Percentiles rank a stretch among this genome's conserved stretches.
These are phyloP conservation scores for Phytophthora sp. DNA, from an alignment of 352 stramenopile genomes.

Conservation along the genomic window DNA sequence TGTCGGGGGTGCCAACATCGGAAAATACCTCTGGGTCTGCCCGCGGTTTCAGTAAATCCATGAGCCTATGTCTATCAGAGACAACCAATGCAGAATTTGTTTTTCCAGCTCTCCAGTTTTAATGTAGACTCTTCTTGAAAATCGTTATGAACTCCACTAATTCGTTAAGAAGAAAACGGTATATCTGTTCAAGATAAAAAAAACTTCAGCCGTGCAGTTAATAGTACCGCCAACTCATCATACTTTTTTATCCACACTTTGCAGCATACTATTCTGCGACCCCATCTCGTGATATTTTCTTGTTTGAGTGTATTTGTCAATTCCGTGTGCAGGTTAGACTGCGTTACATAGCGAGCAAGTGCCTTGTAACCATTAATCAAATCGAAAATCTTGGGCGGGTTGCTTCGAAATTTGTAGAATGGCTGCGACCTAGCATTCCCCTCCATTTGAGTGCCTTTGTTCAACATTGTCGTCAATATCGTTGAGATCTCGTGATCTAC, in stretches of 20 bases:
- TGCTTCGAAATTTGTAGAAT: neutral
- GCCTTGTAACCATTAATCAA: neutral
- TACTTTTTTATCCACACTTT: neutral
- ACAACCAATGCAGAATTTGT: neutral
- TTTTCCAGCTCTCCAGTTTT: neutral
- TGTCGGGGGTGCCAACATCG: neutral
- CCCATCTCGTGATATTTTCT: neutral
- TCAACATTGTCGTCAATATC: neutral
- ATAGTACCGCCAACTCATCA: neutral
- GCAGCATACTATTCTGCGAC: neutral
- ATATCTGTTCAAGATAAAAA: neutral
- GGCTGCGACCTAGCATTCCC: neutral
- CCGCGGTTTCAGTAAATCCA: neutral
- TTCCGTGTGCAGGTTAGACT: neutral
- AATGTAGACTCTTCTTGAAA: neutral
- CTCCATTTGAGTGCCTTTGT: neutral
- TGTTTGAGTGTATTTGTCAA: neutral
- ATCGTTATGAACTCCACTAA: neutral
- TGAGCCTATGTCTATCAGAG: neutral
- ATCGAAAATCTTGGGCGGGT: neutral
- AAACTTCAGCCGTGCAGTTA: neutral
- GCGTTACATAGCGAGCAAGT: neutral
- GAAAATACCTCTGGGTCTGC: neutral
- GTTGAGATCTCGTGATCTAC: neutral
- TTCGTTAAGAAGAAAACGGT: neutral